A percentile compares a stretch with the other conserved stretches of the same genome.
Evolutionary conservation across 1,139 yeast genomes (phyloP).

Genomic region (Kurtzmaniella quercitrusa): DNA sequence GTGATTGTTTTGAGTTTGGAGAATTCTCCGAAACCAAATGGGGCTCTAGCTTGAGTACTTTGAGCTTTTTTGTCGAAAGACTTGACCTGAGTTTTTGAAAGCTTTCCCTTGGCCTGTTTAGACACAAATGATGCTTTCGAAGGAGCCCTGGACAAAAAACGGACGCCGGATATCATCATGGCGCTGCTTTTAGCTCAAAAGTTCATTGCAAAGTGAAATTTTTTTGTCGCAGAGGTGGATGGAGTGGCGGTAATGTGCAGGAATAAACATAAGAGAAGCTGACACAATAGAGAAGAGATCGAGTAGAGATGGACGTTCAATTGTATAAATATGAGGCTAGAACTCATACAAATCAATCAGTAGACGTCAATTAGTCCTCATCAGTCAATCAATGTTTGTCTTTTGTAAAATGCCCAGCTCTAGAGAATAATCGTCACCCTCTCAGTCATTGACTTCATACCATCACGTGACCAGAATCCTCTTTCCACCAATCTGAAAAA

Average conservation of each 20-base stretch:
- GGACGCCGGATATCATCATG: background rate
- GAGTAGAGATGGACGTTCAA: too few relatives aligned
- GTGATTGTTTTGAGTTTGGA: background rate
- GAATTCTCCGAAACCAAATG: background rate
- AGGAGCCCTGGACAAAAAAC: background rate
- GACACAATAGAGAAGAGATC: too few relatives aligned
- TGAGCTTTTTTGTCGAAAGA: background rate
- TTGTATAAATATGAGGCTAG: too few relatives aligned
- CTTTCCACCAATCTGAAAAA: background rate
- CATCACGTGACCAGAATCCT: background rate
- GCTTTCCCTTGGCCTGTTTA: background rate
- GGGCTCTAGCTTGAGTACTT: background rate
- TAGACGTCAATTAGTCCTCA: too few relatives aligned
- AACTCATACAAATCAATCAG: too few relatives aligned
- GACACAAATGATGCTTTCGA: background rate
- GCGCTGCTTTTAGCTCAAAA: background rate
- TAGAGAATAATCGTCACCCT: too few relatives aligned
- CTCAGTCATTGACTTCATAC: too few relatives aligned
- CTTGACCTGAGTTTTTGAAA: background rate
- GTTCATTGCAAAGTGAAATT: background rate
- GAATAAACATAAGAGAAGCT: too few relatives aligned
- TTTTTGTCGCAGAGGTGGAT: background rate
- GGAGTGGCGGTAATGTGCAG: too few relatives aligned
- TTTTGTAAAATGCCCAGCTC: too few relatives aligned
- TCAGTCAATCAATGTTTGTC: too few relatives aligned